A percentile compares a stretch with the other conserved stretches of the same genome.
These are phyloP conservation scores for Dictyostelium brefeldianum DNA, from an alignment of 78 protist genomes.

Conservation along the genomic window DNA sequence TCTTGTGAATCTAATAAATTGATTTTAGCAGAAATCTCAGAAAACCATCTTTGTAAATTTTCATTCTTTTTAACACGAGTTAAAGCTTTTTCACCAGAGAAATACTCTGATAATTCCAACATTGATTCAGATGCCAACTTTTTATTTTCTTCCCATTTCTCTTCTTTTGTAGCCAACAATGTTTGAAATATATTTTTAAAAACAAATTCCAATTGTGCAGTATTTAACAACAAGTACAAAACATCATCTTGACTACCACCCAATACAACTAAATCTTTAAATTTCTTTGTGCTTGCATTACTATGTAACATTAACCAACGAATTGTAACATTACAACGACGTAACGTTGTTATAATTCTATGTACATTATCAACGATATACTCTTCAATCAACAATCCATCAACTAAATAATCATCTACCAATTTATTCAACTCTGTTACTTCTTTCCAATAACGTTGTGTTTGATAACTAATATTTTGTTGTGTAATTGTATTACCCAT, in stretches of 20 bases:
- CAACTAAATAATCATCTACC: conserved; percentile 42
- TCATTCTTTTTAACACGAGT: conserved; percentile 92
- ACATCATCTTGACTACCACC: conserved; percentile 81
- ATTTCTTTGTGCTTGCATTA: conserved; percentile 57
- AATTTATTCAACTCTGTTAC: conserved; percentile 26
- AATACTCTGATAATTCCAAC: conserved; percentile 90
- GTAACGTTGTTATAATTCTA: conserved; percentile 77
- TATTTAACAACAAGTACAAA: conserved; percentile 89
- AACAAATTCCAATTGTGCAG: conserved; percentile 94
- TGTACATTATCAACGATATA: conserved; percentile 90
- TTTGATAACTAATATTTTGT: conserved; percentile 30
- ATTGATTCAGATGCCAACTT: conserved; percentile 75
- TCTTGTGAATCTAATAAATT: conserved; percentile 86
- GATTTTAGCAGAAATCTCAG: conserved; percentile 83
- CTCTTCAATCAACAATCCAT: conserved; percentile 93
- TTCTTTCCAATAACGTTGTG: conserved; percentile 71
- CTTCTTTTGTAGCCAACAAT: conserved; percentile 77
- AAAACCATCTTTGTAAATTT: conserved; percentile 94
- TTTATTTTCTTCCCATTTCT: conserved; percentile 90
- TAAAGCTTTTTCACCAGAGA: conserved; percentile 93
- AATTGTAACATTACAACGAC: conserved; percentile 95
- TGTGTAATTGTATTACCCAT: conserved; percentile 87
- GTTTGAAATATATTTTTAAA: conserved; percentile 85
- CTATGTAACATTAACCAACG: conserved; percentile 77
- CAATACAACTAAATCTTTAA: conserved; percentile 25